These are phyloP conservation scores for Eurotiales sp. DNA, from an alignment of 2,329 filamentous ascomycete species.

Conservation along the genomic window DNA sequence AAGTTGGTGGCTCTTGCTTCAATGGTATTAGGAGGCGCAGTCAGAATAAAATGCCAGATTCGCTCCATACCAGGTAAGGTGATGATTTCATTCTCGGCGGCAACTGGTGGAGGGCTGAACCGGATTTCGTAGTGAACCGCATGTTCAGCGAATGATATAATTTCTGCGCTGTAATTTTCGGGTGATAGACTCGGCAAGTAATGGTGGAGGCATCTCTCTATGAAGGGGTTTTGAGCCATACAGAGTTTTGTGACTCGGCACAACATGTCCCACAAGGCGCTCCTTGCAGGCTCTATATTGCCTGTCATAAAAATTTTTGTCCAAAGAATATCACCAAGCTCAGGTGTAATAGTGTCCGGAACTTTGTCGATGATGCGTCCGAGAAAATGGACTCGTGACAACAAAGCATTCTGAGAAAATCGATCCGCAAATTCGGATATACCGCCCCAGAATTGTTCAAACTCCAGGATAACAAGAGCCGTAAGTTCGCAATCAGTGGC, in stretches of 20 bases:
- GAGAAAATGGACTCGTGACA: slow-evolving; percentile 57
- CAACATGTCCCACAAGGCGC: slow-evolving; percentile 67
- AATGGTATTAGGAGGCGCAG: slow-evolving; percentile 61
- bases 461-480: slow-evolving; percentile 60
- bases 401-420: slow-evolving; percentile 43
- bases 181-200: slow-evolving; percentile 40
- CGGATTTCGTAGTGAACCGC: slow-evolving; percentile 49
- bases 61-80: slow-evolving; percentile 58
- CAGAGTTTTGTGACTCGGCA: slow-evolving; percentile 33
- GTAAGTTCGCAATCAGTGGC: slow-evolving; percentile 60
- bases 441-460: slow-evolving; percentile 55
- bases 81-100: slow-evolving; percentile 38
- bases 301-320: slow-evolving; percentile 64
- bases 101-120: slow-evolving; percentile 52
- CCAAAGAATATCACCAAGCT: slow-evolving; percentile 66
- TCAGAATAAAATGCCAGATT: slow-evolving; percentile 79
- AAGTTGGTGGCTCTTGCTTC: slow-evolving; percentile 65
- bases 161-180: slow-evolving; percentile 34
- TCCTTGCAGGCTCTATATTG: slow-evolving; percentile 59
- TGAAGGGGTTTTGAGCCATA: slow-evolving; percentile 33
- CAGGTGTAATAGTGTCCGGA: slow-evolving; percentile 58
- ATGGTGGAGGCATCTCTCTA: slow-evolving; percentile 42
- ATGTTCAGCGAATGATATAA: slow-evolving; percentile 43
- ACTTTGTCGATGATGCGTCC: slow-evolving; percentile 56
- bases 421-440: slow-evolving; percentile 38